phyloP scores from a whole-genome alignment of 2,329 filamentous ascomycete species.

The Neofusicoccum sp. region DNA sequence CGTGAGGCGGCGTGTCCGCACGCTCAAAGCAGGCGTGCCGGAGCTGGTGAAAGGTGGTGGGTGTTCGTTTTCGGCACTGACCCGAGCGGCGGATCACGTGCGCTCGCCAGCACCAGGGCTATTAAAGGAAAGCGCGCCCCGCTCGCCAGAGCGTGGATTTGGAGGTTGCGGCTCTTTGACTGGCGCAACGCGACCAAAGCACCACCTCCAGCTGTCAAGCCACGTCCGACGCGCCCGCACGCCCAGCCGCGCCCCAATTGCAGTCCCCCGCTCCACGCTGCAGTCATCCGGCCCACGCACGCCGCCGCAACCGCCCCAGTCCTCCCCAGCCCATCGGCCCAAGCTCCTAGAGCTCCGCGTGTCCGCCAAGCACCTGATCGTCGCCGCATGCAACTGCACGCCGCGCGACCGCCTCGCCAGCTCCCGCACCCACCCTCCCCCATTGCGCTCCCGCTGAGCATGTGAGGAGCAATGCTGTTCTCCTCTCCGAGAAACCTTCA shows the following conservation, averaged over 20 bases:
- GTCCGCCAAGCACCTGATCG: slow-evolving; percentile 11
- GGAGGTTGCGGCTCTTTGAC: slow-evolving; percentile 17
- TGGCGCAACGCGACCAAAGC: slow-evolving; percentile 13
- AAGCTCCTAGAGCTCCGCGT: slow-evolving; percentile 16
- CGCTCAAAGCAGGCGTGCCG: not conserved
- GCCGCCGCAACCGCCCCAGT: not conserved
- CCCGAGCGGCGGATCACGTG: slow-evolving; percentile 12
- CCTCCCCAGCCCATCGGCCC: slow-evolving; percentile 12
- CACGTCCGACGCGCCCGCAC: slow-evolving; percentile 11
- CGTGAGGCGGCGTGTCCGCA: not conserved
- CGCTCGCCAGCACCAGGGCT: not conserved
- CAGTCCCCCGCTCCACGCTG: not conserved
- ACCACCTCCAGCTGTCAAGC: slow-evolving; percentile 4
- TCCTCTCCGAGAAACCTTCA: slow-evolving; percentile 59
- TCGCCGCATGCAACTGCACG: slow-evolving; percentile 13
- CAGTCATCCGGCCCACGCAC: not conserved
- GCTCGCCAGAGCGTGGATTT: slow-evolving; percentile 16
- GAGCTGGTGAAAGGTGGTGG: not conserved
- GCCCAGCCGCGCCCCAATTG: slow-evolving; percentile 8
- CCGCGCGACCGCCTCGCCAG: not conserved
- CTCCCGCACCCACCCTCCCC: not conserved
- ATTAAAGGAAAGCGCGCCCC: slow-evolving; percentile 17
- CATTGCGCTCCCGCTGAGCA: slow-evolving; percentile 28
- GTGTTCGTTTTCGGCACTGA: slow-evolving; percentile 5
- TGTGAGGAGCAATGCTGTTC: slow-evolving; percentile 46